These are phyloP conservation scores for Quercus tomentella DNA, from an alignment of 331 rosid genomes.

Conservation along the genomic window DNA sequence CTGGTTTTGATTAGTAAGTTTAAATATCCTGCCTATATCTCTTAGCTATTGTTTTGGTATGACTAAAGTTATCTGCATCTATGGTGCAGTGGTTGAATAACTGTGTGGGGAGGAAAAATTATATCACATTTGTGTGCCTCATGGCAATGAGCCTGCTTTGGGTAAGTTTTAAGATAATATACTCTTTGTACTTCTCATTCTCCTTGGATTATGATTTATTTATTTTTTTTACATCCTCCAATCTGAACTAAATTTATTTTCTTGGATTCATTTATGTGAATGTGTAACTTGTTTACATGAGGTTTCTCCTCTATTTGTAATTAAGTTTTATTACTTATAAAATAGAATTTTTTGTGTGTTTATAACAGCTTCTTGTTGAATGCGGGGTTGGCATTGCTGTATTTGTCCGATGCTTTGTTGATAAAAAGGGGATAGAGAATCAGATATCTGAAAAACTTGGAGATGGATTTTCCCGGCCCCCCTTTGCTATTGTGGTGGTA, in stretches of 20 bases:
- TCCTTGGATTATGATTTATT: neutral
- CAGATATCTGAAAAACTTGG: constrained; percentile 76
- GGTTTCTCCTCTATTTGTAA: no score
- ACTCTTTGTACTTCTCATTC: neutral
- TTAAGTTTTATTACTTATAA: no score
- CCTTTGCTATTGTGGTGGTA: constrained; percentile 79
- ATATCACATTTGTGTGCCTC: constrained; percentile 67
- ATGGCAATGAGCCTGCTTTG: constrained; percentile 81
- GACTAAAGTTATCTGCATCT: constrained; percentile 6
- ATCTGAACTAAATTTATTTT: constrained; percentile 2
- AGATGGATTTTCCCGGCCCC: constrained; percentile 64
- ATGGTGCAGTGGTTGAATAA: constrained; percentile 81
- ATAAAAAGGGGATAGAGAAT: constrained; percentile 56
- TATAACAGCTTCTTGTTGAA: constrained; percentile 63
- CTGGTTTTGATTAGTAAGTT: neutral
- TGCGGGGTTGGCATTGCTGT: constrained; percentile 80
- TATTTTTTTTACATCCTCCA: neutral
- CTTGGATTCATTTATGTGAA: neutral
- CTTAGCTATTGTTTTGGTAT: constrained; percentile 8
- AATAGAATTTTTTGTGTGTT: neutral
- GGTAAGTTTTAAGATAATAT: constrained; percentile 45
- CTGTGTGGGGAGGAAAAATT: constrained; percentile 81
- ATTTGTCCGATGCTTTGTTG: constrained; percentile 75
- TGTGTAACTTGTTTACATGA: no score
- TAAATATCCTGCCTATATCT: constrained; percentile 1